phyloP scores from a whole-genome alignment of 495 filamentous ascomycete species.

The Podospora australis region DNA sequence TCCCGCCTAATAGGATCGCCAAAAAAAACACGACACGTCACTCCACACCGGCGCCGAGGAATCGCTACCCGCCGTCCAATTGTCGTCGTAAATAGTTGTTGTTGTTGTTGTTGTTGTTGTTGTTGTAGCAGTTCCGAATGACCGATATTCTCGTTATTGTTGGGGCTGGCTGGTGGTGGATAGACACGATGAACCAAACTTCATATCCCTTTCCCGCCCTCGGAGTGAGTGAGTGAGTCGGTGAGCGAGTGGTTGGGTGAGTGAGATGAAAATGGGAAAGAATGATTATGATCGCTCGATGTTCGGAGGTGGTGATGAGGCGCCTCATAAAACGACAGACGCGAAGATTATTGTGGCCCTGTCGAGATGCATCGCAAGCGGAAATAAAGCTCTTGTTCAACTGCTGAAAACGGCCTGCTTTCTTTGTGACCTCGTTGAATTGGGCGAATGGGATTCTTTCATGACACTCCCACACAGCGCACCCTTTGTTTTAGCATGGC shows the following conservation, averaged over 20 bases:
- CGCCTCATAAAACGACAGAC: conserved; percentile 16
- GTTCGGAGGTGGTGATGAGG: neutral
- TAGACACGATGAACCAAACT: no score
- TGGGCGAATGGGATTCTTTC: conserved; percentile 13
- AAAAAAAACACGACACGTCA: conserved; percentile 5
- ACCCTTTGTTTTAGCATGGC: conserved; percentile 11
- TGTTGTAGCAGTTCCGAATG: no score
- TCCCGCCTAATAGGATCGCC: neutral
- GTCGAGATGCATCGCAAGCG: conserved; percentile 16
- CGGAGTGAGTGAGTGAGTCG: no score
- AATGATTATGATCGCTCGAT: neutral
- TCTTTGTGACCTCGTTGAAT: conserved; percentile 16
- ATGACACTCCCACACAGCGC: conserved; percentile 11
- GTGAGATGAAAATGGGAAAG: no score
- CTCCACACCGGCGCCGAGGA: conserved; percentile 1
- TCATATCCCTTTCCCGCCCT: no score
- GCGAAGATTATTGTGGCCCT: conserved; percentile 2
- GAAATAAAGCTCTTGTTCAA: conserved; percentile 26
- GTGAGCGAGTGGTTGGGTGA: no score
- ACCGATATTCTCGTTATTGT: no score
- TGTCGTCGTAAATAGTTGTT: no score
- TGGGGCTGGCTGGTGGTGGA: no score
- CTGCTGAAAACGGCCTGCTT: conserved; percentile 24
- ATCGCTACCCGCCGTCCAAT: no score
- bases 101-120: no score